Conservation (phyloP, 2,329 filamentous ascomycete species). For the Bertia moriformis region DNA sequence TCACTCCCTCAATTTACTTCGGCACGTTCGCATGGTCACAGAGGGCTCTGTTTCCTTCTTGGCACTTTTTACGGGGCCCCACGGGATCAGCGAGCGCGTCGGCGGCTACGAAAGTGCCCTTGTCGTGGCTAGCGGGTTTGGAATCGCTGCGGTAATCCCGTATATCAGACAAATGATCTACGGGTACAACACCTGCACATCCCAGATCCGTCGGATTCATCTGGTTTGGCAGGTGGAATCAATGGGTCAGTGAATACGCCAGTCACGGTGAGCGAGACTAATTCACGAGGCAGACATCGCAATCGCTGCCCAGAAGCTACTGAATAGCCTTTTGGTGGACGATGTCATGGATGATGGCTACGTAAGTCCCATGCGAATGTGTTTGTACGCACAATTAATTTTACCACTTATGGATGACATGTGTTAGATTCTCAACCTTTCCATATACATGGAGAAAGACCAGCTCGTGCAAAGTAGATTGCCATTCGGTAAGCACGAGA, state of each 20-base stretch:
- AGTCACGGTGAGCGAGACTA: not conserved
- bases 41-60: conserved; percentile 3
- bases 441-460: not conserved
- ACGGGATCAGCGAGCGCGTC: conserved; percentile 12
- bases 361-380: conserved; percentile 1
- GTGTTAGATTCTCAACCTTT: not conserved
- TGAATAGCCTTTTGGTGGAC: conserved; percentile 3
- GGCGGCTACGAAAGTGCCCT: conserved; percentile 14
- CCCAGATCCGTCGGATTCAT: conserved; percentile 12
- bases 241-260: conserved; percentile 6
- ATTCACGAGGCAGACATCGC: conserved; percentile 3
- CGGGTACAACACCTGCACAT: conserved; percentile 13
- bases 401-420: no score
- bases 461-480: not conserved
- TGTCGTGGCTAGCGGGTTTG: conserved; percentile 17
- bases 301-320: conserved; percentile 2
- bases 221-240: conserved; percentile 16
- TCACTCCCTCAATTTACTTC: not conserved
- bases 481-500: not conserved
- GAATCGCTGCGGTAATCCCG: conserved; percentile 15
- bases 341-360: conserved; percentile 5
- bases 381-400: not conserved
- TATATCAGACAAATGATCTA: conserved; percentile 19
- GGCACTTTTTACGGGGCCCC: conserved; percentile 15
- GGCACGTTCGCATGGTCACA: not conserved